Conservation (phyloP, 768 basidiomycete genomes). For the Boletus subcaerulescens region DNA sequence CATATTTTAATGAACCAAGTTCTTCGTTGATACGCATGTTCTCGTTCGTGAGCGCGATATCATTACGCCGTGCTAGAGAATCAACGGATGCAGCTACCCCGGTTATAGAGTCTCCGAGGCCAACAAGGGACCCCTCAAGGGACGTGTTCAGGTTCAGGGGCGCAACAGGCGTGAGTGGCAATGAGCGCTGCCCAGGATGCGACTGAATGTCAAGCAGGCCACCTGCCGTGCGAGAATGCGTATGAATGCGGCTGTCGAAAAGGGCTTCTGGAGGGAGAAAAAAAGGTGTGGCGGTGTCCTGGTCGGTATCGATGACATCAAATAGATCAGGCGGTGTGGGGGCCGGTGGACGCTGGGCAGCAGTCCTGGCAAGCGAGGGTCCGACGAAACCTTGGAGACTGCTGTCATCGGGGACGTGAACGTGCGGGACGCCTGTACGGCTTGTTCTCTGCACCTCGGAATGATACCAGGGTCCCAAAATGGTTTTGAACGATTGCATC, state of each 20-base stretch:
- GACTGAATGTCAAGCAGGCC: conserved; percentile 21
- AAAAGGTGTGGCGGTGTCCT: conserved; percentile 23
- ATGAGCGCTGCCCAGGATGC: conserved; percentile 26
- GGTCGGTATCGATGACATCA: conserved; percentile 21
- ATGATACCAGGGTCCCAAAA: conserved; percentile 65
- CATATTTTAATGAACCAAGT: conserved; percentile 62
- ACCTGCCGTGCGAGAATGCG: conserved; percentile 14
- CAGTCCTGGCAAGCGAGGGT: conserved; percentile 16
- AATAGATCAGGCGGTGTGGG: conserved; percentile 15
- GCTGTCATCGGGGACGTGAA: conserved; percentile 10
- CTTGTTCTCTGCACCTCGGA: conserved; percentile 31
- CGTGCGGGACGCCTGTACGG: conserved; percentile 10
- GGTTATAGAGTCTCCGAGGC: conserved; percentile 58
- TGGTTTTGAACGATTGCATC: conserved; percentile 50
- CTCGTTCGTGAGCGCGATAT: conserved; percentile 69
- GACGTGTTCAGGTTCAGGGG: conserved; percentile 62
- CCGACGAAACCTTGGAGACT: conserved; percentile 13
- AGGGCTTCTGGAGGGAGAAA: conserved; percentile 28
- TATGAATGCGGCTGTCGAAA: conserved; percentile 18
- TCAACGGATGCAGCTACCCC: conserved; percentile 59
- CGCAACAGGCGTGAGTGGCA: conserved; percentile 42
- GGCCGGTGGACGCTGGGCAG: conserved; percentile 12
- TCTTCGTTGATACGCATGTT: conserved; percentile 71
- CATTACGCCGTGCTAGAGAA: conserved; percentile 57
- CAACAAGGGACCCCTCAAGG: conserved; percentile 57